Evolutionary conservation across 1,284 basidiomycete genomes (phyloP), one percentile per base, ranked within the genome.

Genomic region (Malassezia equina): DNA sequence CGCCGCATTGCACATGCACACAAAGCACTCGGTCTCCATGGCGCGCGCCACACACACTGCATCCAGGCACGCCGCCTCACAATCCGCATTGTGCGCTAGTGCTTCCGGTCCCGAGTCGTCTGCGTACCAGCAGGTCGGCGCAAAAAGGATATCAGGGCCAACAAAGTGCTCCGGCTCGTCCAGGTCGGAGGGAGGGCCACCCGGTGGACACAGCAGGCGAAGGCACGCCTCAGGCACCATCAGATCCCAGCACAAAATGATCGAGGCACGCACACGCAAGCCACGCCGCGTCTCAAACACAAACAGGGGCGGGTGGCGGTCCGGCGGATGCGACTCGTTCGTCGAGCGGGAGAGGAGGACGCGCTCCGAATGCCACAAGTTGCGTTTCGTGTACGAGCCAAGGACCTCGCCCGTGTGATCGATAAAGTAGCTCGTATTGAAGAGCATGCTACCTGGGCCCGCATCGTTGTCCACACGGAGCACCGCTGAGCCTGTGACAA

Each of bases 231-330:
- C 60, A 19, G 64, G 69, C 55, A 69, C 70, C 9, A 66, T 67
- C 12, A 73, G 55, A 34, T 73, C 71, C 71, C 71, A 73, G 47
- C 71, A 73, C 53, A 73, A 66, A 23, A 62, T 56, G 62, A 73
- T 65, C 6, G 61, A 61, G 0, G 64, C 67, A 3, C 62, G 57
- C 8, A 73, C 33, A 2, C 33, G 42, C 2, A 60, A 61, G 9
- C 69, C 69, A 9, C 67, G 61, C 40, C 58, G 56, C 19, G 71
- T 72, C 25, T 63, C 50, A 41, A 73, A 59, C n/a, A 57, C 46
- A 41, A 73, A 73, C 1, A 61, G 57, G 7, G 60, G 50, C 12
- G 54, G 49, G 4, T 60, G 44, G 33, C 67, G 61, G 12, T 61
- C 61, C 7, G 51, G 42, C 2, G 67, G 59, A 40, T 72, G 69